A percentile compares a stretch with the other conserved stretches of the same genome.
phyloP scores from a whole-genome alignment of 2,329 filamentous ascomycete species.

The Blastomyces parvus region DNA sequence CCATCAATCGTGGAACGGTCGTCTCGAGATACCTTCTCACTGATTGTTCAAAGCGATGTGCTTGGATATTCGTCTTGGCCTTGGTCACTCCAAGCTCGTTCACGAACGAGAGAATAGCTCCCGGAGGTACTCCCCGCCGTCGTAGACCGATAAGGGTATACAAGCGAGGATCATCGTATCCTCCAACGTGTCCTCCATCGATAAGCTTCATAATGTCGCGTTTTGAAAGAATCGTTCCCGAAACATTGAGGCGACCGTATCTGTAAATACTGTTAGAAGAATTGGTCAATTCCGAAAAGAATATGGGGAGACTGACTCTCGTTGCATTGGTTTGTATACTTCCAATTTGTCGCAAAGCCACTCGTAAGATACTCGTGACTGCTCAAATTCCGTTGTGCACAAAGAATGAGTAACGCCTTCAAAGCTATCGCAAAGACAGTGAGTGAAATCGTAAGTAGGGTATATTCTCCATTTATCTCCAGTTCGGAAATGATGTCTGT shows the following conservation, averaged over 20 bases:
- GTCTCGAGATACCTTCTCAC: conserved; percentile 79
- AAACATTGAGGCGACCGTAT: conserved; percentile 64
- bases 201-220: conserved; percentile 74
- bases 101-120: conserved; percentile 79
- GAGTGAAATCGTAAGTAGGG: conserved; percentile 87
- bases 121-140: conserved; percentile 75
- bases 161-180: conserved; percentile 84
- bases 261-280: conserved; percentile 18
- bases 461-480: conserved; percentile 84
- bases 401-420: conserved; percentile 86
- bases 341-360: conserved; percentile 75
- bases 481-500: conserved; percentile 58
- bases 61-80: conserved; percentile 66
- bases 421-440: conserved; percentile 85
- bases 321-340: conserved; percentile 87
- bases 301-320: conserved; percentile 44
- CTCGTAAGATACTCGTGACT: conserved; percentile 78
- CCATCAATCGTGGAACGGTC: conserved; percentile 79
- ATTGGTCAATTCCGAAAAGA: neutral
- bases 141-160: conserved; percentile 80
- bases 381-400: conserved; percentile 87
- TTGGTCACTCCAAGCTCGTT: conserved; percentile 88
- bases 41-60: conserved; percentile 71
- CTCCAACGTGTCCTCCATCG: conserved; percentile 64
- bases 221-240: conserved; percentile 80